Conservation (phyloP, 2,329 filamentous ascomycete genomes). For the Aspergillus brasiliensis region DNA sequence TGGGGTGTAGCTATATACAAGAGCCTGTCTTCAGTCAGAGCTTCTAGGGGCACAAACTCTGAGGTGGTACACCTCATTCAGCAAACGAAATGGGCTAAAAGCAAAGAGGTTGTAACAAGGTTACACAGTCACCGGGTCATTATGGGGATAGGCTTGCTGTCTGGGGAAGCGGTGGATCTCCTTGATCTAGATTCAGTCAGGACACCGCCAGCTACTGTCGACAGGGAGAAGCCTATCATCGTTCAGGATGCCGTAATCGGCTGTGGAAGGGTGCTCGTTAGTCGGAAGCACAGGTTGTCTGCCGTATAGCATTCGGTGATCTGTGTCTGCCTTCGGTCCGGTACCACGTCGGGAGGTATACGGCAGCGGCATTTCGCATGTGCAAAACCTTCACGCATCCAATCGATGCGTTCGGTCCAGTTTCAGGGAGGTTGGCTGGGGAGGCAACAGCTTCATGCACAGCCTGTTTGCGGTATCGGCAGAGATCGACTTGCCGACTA, state of each 20-base stretch:
- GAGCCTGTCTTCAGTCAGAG: background rate
- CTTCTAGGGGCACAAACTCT: background rate
- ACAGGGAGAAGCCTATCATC: background rate
- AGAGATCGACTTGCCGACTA: background rate
- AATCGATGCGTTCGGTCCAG: background rate
- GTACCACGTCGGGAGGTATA: slow-evolving; percentile 8
- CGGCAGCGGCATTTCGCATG: slow-evolving; percentile 1
- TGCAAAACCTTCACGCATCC: background rate
- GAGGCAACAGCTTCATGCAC: background rate
- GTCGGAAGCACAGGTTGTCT: background rate
- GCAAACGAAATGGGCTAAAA: background rate
- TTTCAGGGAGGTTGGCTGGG: background rate
- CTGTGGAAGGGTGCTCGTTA: too few relatives aligned
- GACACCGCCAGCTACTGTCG: background rate
- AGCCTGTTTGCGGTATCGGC: background rate
- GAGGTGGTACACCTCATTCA: background rate
- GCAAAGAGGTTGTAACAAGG: background rate
- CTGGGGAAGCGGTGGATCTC: background rate
- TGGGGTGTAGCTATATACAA: background rate
- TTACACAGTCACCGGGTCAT: background rate
- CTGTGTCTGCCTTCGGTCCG: background rate
- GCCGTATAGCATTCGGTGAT: background rate
- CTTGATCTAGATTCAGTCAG: background rate
- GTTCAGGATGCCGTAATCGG: background rate
- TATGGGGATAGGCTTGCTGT: background rate